Evolutionary conservation across 108 stramenopile genomes (phyloP), one percentile per base, ranked within the genome.

Genomic region (Pseudonitzschia pungens): DNA sequence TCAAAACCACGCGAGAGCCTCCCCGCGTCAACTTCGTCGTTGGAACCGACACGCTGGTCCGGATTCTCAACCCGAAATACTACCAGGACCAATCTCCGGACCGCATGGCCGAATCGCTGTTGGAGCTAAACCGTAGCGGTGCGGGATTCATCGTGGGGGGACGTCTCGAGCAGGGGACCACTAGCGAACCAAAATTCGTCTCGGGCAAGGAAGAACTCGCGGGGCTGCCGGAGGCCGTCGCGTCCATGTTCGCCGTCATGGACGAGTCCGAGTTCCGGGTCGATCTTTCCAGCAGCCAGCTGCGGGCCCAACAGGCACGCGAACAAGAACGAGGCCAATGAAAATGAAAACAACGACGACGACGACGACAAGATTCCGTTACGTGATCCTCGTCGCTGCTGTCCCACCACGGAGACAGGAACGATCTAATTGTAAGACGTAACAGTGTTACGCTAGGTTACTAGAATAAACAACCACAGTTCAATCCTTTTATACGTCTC

Each of bases 31-130:
- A 77, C 20, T 96, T 97, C 81, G 87, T 92, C 0, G 81, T 97
- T 52, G 96, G 96, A 4, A 85, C 91, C 11, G 96, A 97, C 72
- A 97, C 96, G 0, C 69, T 94, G 71, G 76, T 89, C n/a, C 80
- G 96, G 57, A 76, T 97, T 27, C 69, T 97, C 44, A 75, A 96
- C 65, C 88, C 93, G n/a, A 95, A 94, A 59, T 97, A 97, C 65
- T 97, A 96, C 76, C 77, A 70, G 1, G 71, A 89, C 68, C 36
- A 67, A n/a, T 85, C 87, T 18, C 72, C 88, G 16, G 55, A 63
- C 1, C 48, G 75, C n/a, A 90, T 94, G 90, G 69, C 71, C 43
- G 29, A 58, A 26, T 58, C 57, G 4, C 27, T 58, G 9, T 26
- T 58, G 29, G 57, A 58, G 28, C 27, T 58, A 14, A 58, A 58